These are phyloP conservation scores for Clarireedia hainanense DNA, from an alignment of 2,329 filamentous ascomycete species.

Conservation along the genomic window DNA sequence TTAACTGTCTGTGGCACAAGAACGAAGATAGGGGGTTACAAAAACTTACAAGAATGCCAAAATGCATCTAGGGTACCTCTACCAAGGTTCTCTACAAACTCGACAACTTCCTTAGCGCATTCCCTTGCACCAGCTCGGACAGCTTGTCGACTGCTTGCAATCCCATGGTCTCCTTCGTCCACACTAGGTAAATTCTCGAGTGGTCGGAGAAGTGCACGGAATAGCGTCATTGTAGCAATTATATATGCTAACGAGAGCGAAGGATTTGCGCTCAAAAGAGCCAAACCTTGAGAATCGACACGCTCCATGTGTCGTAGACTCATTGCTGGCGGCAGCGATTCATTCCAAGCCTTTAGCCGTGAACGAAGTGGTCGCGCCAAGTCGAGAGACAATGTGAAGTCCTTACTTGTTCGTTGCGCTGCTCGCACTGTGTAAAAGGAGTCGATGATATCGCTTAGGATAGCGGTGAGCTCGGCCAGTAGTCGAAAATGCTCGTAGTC, in stretches of 20 bases:
- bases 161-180: constrained; percentile 19
- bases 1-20: neutral
- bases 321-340: constrained; percentile 24
- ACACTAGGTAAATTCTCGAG: constrained; percentile 22
- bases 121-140: constrained; percentile 26
- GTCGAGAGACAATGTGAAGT: constrained; percentile 27
- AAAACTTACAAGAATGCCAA: constrained; percentile 27
- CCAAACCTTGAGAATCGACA: constrained; percentile 19
- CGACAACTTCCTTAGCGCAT: constrained; percentile 28
- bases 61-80: constrained; percentile 25
- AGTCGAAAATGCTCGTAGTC: constrained; percentile 25
- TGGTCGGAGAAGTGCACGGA: constrained; percentile 28
- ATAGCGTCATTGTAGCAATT: constrained; percentile 31
- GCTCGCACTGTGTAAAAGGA: constrained; percentile 28
- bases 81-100: constrained; percentile 26
- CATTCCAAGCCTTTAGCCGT: constrained; percentile 28
- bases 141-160: constrained; percentile 13
- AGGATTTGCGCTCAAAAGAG: constrained; percentile 25
- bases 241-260: constrained; percentile 30
- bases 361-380: constrained; percentile 24
- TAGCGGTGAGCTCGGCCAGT: constrained; percentile 26
- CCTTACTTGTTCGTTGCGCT: constrained; percentile 23
- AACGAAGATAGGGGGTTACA: neutral
- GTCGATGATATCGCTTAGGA: constrained; percentile 29
- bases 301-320: constrained; percentile 18